These are phyloP conservation scores for Calonectria montana DNA, from an alignment of 2,329 filamentous ascomycete genomes.

Conservation along the genomic window DNA sequence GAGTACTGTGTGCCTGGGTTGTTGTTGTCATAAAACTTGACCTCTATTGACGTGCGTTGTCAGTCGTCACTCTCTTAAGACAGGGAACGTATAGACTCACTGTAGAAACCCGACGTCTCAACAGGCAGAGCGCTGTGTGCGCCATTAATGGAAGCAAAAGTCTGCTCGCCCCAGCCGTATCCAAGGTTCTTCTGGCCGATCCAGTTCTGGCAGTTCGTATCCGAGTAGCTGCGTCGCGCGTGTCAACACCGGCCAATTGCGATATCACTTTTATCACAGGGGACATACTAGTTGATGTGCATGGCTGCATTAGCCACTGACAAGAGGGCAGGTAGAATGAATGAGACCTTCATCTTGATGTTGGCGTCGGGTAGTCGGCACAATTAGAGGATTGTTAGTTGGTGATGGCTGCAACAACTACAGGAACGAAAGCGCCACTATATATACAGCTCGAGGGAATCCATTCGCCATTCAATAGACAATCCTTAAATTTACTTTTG, in stretches of 20 bases:
- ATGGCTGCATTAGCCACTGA: slow-evolving; percentile 8
- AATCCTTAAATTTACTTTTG: not conserved
- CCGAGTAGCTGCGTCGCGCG: slow-evolving; percentile 8
- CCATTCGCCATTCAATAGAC: not conserved
- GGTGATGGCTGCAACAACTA: not conserved
- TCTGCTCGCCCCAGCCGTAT: slow-evolving; percentile 10
- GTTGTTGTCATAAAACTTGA: slow-evolving; percentile 16
- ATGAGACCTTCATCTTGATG: slow-evolving; percentile 14
- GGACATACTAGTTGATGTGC: slow-evolving; percentile 21
- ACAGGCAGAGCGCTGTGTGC: slow-evolving; percentile 9
- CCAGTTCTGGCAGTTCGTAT: slow-evolving; percentile 22
- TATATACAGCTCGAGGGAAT: not conserved
- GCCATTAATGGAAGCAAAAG: not conserved
- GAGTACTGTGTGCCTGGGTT: slow-evolving; percentile 8
- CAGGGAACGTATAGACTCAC: not conserved
- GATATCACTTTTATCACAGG: not conserved
- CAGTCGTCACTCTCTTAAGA: not conserved
- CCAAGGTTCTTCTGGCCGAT: slow-evolving; percentile 17
- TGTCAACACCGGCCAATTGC: not conserved
- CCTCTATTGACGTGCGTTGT: not conserved
- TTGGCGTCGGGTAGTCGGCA: not conserved
- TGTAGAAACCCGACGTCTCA: not conserved
- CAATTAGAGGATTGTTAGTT: not conserved
- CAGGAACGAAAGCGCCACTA: not conserved
- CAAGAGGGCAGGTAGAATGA: slow-evolving; percentile 2